These are phyloP conservation scores for Linnemannia hyalina DNA, from an alignment of 192 early-diverging fungal species.

Conservation along the genomic window DNA sequence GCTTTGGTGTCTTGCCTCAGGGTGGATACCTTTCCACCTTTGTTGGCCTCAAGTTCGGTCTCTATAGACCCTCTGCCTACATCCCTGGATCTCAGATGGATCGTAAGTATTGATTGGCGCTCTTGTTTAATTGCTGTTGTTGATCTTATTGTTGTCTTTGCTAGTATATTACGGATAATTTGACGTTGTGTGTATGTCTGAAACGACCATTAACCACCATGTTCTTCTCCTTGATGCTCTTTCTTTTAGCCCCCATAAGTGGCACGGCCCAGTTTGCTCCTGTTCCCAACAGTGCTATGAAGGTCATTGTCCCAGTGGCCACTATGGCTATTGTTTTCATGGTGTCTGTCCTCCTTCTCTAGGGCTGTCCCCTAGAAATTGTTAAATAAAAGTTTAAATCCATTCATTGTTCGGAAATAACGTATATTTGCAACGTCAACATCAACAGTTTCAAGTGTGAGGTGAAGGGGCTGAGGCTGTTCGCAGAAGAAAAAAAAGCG, in stretches of 20 bases:
- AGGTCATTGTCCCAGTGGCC: slow-evolving; percentile 1
- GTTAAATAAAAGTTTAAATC: neutral
- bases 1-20: slow-evolving; percentile 27
- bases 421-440: neutral
- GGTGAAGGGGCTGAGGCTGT: neutral
- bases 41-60: slow-evolving; percentile 29
- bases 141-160: neutral
- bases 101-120: slow-evolving; percentile 17
- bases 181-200: neutral
- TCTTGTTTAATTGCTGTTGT: neutral
- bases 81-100: slow-evolving; percentile 21
- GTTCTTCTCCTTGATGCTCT: neutral
- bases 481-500: neutral
- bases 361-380: neutral
- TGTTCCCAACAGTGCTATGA: slow-evolving; percentile 23
- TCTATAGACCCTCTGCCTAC: slow-evolving; percentile 17
- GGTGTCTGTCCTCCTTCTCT: neutral
- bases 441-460: neutral
- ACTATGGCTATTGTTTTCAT: neutral
- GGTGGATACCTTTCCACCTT: slow-evolving; percentile 40
- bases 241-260: slow-evolving; percentile 26
- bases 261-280: slow-evolving; percentile 30
- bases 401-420: neutral
- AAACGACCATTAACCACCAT: neutral
- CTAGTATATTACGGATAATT: neutral